Conservation (phyloP, 1,284 basidiomycete genomes). For the Microbotryum scabiosae region DNA sequence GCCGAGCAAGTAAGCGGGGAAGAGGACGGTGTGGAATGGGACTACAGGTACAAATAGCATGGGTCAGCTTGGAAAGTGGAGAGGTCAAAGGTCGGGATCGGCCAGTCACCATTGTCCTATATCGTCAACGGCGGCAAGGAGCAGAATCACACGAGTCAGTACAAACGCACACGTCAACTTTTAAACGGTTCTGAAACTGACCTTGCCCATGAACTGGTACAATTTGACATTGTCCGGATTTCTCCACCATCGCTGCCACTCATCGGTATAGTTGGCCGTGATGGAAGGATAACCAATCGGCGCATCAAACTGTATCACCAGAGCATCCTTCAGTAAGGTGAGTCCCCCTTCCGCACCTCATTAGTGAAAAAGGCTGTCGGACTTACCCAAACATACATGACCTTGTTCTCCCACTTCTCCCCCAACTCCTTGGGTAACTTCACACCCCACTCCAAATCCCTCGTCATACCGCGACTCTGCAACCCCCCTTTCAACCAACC, state of each 20-base stretch:
- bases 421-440: conserved; percentile 61
- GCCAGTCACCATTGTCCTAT: conserved; percentile 22
- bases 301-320: conserved; percentile 73
- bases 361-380: background rate
- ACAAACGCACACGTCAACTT: conserved; percentile 31
- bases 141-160: background rate
- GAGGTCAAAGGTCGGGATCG: background rate
- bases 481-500: conserved; percentile 80
- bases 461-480: conserved; percentile 79
- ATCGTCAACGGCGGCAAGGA: background rate
- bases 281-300: conserved; percentile 97
- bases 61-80: background rate
- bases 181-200: background rate
- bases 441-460: conserved; percentile 95
- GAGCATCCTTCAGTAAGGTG: background rate
- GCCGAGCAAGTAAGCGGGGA: conserved; percentile 80
- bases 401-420: conserved; percentile 82
- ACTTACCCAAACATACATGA: conserved; percentile 62
- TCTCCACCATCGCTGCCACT: conserved; percentile 98
- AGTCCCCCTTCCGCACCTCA: background rate
- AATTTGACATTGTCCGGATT: conserved; percentile 82
- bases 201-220: conserved; percentile 87
- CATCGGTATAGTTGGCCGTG: conserved; percentile 85
- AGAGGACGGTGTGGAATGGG: conserved; percentile 90
- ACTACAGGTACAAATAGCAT: conserved; percentile 11